Conservation (phyloP, 2,329 filamentous ascomycete genomes). For the Dactylellina drechsleri region DNA sequence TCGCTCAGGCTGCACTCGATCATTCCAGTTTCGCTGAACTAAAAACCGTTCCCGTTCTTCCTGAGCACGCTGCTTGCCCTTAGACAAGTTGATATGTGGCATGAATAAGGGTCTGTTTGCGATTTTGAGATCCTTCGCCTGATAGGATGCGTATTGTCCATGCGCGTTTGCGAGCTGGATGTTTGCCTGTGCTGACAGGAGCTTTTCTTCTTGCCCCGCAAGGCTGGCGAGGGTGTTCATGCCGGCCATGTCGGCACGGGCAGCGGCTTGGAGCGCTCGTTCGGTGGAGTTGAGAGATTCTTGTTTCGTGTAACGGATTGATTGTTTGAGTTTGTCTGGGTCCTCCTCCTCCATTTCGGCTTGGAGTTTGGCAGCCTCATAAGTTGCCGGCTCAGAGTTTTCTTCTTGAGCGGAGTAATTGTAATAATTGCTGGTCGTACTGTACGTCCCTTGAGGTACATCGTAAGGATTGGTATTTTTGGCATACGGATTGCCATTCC, state of each 20-base stretch:
- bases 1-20: conserved; percentile 65
- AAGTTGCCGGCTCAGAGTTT: conserved; percentile 2
- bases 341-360: conserved; percentile 75
- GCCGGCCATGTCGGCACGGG: conserved; percentile 76
- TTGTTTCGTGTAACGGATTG: conserved; percentile 80
- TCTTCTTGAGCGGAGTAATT: not conserved
- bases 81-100: conserved; percentile 26
- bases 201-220: conserved; percentile 79
- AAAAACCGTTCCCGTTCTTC: conserved; percentile 19
- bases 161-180: conserved; percentile 75
- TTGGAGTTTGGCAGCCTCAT: conserved; percentile 63
- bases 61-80: conserved; percentile 5
- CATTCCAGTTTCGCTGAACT: conserved; percentile 3
- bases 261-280: conserved; percentile 74
- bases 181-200: conserved; percentile 83
- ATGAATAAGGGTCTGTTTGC: conserved; percentile 49
- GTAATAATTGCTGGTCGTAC: not conserved
- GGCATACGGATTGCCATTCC: not conserved
- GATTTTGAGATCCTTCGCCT: conserved; percentile 63
- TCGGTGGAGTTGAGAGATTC: conserved; percentile 76
- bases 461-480: not conserved
- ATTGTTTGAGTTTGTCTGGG: conserved; percentile 75
- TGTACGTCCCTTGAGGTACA: not conserved
- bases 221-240: conserved; percentile 77
- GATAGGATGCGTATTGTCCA: conserved; percentile 37